Evolutionary conservation across 75 land plant genomes (phyloP), one percentile per base, ranked within the genome.

Genomic region (Selaginella tamariscina): DNA sequence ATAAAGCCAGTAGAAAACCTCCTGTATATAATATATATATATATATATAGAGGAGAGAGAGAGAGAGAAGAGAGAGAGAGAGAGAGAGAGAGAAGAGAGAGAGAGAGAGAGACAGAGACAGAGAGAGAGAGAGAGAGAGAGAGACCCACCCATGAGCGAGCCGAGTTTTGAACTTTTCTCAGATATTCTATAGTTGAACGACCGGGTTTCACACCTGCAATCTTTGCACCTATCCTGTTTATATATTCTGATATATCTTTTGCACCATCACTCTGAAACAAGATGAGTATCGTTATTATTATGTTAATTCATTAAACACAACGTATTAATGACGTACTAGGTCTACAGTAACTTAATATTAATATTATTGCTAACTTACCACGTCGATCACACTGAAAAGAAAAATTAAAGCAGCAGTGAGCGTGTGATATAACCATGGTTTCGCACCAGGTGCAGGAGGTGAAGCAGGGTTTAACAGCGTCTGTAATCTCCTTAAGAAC

Each of bases 181-280:
- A 94, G 73, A 70, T 90, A 87, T 60, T 85, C 96, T 23, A 90
- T 71, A 27, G 96, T 85, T 71, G 77, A 78, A 44, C 78, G 84
- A 33, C 99, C 99, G 73, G 99, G 99, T 66, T 94, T 94, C 23
- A 94, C 70, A 24, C 79, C 71, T 24, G 99, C 96, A 62, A 94
- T 85, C 67, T 87, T 81, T 21, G 99, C 99, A 56, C 96, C 99
- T 79, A 90, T 94, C 73, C 86, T 89, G 56, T 81, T 94, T 77
- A 94, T 79, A 77, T 90, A 94, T 69, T 94, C 92, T 68, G 88
- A 67, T 28, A 94, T 84, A 67, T 94, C 99, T 67, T 91, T 88
- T 29, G 99, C 94, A 71, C 85, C 65, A 67, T 93, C 91, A 32
- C 89, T 89, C 98, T 93, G 75, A 30, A 70, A n/a, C n/a, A 27